phyloP scores from a whole-genome alignment of 106 monocot genomes.

The Ottelia alismoides region DNA sequence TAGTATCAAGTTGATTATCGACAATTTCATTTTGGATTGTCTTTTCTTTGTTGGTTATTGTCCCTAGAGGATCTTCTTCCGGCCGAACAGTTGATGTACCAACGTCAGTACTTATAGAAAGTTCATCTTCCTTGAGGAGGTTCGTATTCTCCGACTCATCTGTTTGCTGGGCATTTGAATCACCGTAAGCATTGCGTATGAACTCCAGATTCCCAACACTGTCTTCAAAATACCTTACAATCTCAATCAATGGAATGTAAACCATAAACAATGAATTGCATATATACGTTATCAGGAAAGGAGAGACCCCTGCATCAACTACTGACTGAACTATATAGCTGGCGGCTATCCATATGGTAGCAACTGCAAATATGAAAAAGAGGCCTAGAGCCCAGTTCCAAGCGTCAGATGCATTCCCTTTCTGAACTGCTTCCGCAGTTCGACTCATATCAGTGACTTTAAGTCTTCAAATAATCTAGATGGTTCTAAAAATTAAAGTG shows the following conservation, averaged over 20 bases:
- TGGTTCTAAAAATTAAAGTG: no score
- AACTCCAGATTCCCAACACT: conserved; percentile 16
- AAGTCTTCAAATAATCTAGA: no score
- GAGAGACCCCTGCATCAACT: conserved; percentile 71
- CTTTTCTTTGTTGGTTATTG: not conserved
- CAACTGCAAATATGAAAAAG: conserved; percentile 55
- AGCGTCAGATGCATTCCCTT: no score
- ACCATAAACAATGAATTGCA: conserved; percentile 75
- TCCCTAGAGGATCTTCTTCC: conserved; percentile 2
- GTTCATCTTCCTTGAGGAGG: conserved; percentile 27
- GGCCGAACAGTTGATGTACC: no score
- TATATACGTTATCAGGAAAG: conserved; percentile 71
- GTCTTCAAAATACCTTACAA: conserved; percentile 44
- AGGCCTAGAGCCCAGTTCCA: conserved; percentile 62
- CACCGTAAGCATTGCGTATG: conserved; percentile 1
- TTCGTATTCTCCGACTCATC: conserved; percentile 32
- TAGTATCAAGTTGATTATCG: conserved; percentile 19
- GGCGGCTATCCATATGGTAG: conserved; percentile 76
- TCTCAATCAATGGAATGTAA: conserved; percentile 61
- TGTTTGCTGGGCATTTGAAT: conserved; percentile 1
- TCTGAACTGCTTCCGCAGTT: no score
- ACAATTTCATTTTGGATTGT: not conserved
- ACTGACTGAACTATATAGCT: conserved; percentile 83
- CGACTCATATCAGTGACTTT: no score
- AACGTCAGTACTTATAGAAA: no score